Evolutionary conservation across 2,329 filamentous ascomycete species (phyloP).

Genomic region (Penicillium digitatum): DNA sequence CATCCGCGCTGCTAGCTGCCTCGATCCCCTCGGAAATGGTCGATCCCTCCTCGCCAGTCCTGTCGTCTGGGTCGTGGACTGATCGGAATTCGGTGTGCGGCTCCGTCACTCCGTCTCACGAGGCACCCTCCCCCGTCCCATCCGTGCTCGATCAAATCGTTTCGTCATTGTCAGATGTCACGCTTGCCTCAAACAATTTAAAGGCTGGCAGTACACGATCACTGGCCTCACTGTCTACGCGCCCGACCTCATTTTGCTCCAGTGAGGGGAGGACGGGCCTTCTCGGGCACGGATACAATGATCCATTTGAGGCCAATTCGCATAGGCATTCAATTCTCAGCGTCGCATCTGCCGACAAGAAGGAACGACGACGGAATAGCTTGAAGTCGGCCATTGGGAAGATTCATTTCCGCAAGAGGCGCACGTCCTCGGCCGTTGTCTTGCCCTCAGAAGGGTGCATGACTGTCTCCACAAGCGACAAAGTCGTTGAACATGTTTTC

Average conservation of each 20-base stretch:
- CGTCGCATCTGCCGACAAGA: conserved; percentile 27
- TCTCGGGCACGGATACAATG: conserved; percentile 15
- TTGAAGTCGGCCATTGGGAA: conserved; percentile 35
- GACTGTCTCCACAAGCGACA: conserved; percentile 24
- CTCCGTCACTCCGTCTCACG: conserved; percentile 24
- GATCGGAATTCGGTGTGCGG: conserved; percentile 30
- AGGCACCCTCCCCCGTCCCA: conserved; percentile 11
- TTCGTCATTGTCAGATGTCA: conserved; percentile 32
- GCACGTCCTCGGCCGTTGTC: conserved; percentile 27
- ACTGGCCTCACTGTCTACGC: conserved; percentile 38
- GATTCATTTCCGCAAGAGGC: conserved; percentile 36
- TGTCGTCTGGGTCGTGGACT: conserved; percentile 33
- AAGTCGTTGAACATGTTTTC: conserved; percentile 36
- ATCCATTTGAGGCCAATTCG: conserved; percentile 10
- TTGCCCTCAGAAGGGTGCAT: conserved; percentile 30
- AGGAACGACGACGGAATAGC: conserved; percentile 31
- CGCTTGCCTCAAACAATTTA: conserved; percentile 28
- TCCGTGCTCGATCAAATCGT: conserved; percentile 30
- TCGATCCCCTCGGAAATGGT: conserved; percentile 35
- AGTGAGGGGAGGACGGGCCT: conserved; percentile 29
- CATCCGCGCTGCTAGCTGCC: conserved; percentile 35
- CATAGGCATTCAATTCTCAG: conserved; percentile 30
- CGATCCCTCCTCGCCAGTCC: conserved; percentile 33
- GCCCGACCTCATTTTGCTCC: conserved; percentile 40
- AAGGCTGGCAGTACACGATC: conserved; percentile 37